phyloP scores from a whole-genome alignment of 106 monocot species.

The Cymbidium sinense region DNA sequence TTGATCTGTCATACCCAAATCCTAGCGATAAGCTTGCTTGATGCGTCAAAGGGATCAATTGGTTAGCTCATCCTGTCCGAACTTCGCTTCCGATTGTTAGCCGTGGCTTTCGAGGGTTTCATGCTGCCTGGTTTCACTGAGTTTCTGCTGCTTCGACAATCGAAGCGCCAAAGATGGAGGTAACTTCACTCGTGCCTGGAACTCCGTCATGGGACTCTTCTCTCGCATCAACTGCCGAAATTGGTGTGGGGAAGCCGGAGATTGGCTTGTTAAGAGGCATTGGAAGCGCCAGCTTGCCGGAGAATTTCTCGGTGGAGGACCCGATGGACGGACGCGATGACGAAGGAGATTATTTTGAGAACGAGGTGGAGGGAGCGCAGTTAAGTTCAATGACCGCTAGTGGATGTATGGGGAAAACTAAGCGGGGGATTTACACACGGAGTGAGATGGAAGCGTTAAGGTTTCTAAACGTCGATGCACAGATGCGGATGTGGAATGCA shows the following conservation, averaged over 20 bases:
- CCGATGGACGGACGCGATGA: neutral
- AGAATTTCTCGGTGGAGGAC: neutral
- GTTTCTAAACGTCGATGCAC: slow-evolving; percentile 18
- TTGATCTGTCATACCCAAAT: no score
- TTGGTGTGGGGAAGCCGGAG: neutral
- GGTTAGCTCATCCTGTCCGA: no score
- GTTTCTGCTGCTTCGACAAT: no score
- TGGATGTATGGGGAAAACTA: neutral
- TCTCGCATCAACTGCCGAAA: neutral
- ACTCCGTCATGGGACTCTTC: no score
- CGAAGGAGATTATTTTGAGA: neutral
- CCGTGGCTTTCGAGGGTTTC: no score
- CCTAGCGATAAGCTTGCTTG: no score
- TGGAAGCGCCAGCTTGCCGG: neutral
- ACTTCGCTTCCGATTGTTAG: no score
- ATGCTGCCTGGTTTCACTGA: no score
- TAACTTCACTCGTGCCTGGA: no score
- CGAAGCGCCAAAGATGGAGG: no score
- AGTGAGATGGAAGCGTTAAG: slow-evolving; percentile 40
- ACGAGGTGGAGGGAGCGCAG: neutral
- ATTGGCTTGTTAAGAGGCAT: neutral
- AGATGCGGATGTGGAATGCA: slow-evolving; percentile 35
- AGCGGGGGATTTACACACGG: slow-evolving; percentile 31
- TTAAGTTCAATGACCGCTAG: neutral
- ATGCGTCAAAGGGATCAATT: no score